Evolutionary conservation across 2,329 filamentous ascomycete genomes (phyloP).

Genomic region (Tricladium varicosporioides): DNA sequence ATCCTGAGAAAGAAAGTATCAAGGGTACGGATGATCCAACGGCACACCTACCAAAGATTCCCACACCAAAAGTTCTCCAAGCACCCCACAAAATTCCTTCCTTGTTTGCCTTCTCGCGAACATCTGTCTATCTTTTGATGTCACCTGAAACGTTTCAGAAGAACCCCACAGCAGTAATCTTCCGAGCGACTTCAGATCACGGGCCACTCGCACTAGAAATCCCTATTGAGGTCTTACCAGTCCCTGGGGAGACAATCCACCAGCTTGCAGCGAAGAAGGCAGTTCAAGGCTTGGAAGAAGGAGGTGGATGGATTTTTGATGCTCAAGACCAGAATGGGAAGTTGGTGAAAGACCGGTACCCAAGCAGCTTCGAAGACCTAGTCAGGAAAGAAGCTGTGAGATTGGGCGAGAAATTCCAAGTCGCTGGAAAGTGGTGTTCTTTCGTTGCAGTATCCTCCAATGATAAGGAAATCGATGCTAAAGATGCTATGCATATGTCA

Average conservation of each 20-base stretch:
- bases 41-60: constrained; percentile 51
- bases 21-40: constrained; percentile 38
- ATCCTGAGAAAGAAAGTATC: constrained; percentile 29
- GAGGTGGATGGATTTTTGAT: constrained; percentile 62
- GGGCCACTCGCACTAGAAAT: constrained; percentile 64
- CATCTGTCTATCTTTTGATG: constrained; percentile 63
- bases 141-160: constrained; percentile 45
- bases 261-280: constrained; percentile 69
- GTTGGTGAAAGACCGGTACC: constrained; percentile 45
- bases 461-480: constrained; percentile 8
- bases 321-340: constrained; percentile 45
- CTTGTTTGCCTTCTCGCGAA: constrained; percentile 66
- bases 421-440: constrained; percentile 68
- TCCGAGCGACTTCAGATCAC: constrained; percentile 54
- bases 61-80: constrained; percentile 58
- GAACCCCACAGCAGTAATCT: constrained; percentile 53
- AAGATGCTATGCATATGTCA: not conserved
- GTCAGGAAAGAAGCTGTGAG: constrained; percentile 64
- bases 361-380: constrained; percentile 55
- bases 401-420: constrained; percentile 63
- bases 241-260: constrained; percentile 57
- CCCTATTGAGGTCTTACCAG: constrained; percentile 50
- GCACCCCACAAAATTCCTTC: constrained; percentile 61
- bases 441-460: constrained; percentile 65
- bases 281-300: constrained; percentile 67